A percentile compares a stretch with the other conserved stretches of the same genome.
Evolutionary conservation across 2,329 filamentous ascomycete species (phyloP).

Genomic region (Aureobasidium sp.): DNA sequence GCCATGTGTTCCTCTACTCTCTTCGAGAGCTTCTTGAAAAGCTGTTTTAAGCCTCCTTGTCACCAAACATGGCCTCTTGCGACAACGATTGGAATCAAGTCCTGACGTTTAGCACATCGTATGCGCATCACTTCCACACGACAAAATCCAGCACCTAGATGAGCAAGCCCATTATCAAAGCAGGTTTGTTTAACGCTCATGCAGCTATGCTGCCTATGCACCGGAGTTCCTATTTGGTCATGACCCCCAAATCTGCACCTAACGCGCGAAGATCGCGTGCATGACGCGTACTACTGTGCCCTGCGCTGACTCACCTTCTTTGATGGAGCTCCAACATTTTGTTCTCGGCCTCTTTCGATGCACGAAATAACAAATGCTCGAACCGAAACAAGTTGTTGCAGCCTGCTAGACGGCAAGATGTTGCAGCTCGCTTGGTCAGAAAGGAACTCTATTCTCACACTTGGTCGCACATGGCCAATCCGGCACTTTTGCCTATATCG

Average conservation of each 20-base stretch:
- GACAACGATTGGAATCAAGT: not conserved
- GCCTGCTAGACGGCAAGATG: not conserved
- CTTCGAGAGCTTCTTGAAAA: not conserved
- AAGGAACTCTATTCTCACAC: not conserved
- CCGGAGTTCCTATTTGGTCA: slow-evolving; percentile 1
- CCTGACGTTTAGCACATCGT: not conserved
- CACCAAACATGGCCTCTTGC: not conserved
- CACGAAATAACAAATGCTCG: not conserved
- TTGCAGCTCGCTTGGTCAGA: not conserved
- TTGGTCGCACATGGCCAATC: too few species aligned
- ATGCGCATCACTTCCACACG: not conserved
- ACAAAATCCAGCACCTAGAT: not conserved
- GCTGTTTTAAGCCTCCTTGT: not conserved
- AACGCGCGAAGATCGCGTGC: slow-evolving; percentile 9
- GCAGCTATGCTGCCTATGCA: slow-evolving; percentile 7
- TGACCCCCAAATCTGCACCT: not conserved
- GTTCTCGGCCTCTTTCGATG: not conserved
- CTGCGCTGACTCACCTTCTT: not conserved
- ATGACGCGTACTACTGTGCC: slow-evolving; percentile 7
- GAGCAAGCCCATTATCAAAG: not conserved
- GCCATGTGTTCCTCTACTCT: slow-evolving; percentile 4
- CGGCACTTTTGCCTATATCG: not conserved
- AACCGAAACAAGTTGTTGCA: not conserved
- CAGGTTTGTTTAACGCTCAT: slow-evolving; percentile 4
- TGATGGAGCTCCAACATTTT: not conserved